Evolutionary conservation across 2,329 filamentous ascomycete species (phyloP).

Genomic region (Hypocreales sp.): DNA sequence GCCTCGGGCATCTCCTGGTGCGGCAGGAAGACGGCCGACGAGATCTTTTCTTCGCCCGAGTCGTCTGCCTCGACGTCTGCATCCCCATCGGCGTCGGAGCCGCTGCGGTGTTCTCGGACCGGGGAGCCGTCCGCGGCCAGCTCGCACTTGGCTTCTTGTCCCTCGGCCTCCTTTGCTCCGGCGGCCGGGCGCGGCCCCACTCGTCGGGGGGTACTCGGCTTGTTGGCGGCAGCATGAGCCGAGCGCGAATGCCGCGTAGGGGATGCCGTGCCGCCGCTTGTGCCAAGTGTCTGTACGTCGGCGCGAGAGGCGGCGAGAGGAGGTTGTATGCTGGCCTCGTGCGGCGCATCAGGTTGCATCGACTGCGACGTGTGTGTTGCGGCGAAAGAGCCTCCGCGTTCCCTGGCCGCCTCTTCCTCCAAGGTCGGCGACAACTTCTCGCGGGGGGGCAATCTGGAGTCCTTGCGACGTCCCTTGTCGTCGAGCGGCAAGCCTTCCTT

Average conservation of each 20-base stretch:
- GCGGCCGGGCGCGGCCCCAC: constrained; percentile 11
- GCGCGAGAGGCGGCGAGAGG: too few relatives aligned
- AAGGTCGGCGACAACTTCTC: constrained; percentile 24
- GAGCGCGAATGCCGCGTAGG: constrained; percentile 7
- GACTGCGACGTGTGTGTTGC: constrained; percentile 1
- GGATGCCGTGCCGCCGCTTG: too few relatives aligned
- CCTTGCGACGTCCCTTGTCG: constrained; percentile 39
- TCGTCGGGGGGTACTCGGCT: too few relatives aligned
- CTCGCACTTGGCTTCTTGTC: too few relatives aligned
- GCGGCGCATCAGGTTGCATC: constrained; percentile 9
- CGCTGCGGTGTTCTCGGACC: constrained; percentile 21
- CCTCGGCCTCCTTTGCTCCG: constrained; percentile 9
- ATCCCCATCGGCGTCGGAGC: constrained; percentile 3
- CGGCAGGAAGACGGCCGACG: constrained; percentile 70
- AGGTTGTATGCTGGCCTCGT: constrained; percentile 8
- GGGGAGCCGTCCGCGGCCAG: constrained; percentile 24
- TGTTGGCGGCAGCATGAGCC: too few relatives aligned
- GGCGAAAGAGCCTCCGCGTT: not conserved
- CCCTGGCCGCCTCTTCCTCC: constrained; percentile 12
- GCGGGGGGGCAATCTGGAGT: constrained; percentile 19
- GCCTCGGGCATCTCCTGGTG: constrained; percentile 42
- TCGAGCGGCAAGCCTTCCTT: constrained; percentile 47
- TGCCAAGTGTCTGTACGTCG: too few relatives aligned
- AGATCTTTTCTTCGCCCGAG: constrained; percentile 72
- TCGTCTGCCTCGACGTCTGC: constrained; percentile 29